Percentiles rank a stretch among this genome's conserved stretches.
Evolutionary conservation across 2,329 filamentous ascomycete genomes (phyloP).

Genomic region (Diplodia seriata): DNA sequence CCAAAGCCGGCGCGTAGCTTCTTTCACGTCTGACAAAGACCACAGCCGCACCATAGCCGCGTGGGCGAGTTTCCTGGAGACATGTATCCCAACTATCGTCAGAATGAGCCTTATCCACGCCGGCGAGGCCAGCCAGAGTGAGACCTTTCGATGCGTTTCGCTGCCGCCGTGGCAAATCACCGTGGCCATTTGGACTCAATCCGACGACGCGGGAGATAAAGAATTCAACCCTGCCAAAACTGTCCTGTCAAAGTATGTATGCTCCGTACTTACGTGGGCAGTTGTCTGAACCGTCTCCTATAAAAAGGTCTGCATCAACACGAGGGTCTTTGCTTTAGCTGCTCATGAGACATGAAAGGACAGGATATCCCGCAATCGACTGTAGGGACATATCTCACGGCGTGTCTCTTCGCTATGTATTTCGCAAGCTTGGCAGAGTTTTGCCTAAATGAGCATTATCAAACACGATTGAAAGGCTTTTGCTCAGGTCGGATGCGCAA

Average conservation of each 20-base stretch:
- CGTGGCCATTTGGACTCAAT: neutral
- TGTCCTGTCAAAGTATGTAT: too few species aligned
- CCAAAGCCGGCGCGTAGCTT: constrained; percentile 8
- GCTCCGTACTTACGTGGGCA: neutral
- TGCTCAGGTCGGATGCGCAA: neutral
- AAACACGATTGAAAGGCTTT: neutral
- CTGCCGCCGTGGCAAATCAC: neutral
- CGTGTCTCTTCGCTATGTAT: neutral
- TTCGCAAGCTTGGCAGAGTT: neutral
- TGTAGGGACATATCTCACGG: neutral
- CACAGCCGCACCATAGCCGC: constrained; percentile 10
- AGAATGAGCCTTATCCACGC: neutral
- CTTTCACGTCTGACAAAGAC: constrained; percentile 24
- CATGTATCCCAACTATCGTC: neutral
- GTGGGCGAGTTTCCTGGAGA: neutral
- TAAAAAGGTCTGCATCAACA: too few species aligned
- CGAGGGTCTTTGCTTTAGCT: neutral
- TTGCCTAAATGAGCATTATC: neutral
- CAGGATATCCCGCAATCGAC: too few species aligned
- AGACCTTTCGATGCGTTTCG: neutral
- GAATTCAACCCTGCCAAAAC: too few species aligned
- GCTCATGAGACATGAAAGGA: neutral
- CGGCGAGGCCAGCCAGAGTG: neutral
- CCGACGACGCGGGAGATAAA: neutral
- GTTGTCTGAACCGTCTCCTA: neutral